Conservation (phyloP, 257 asterid species). For the Nicotiana tabacum region DNA sequence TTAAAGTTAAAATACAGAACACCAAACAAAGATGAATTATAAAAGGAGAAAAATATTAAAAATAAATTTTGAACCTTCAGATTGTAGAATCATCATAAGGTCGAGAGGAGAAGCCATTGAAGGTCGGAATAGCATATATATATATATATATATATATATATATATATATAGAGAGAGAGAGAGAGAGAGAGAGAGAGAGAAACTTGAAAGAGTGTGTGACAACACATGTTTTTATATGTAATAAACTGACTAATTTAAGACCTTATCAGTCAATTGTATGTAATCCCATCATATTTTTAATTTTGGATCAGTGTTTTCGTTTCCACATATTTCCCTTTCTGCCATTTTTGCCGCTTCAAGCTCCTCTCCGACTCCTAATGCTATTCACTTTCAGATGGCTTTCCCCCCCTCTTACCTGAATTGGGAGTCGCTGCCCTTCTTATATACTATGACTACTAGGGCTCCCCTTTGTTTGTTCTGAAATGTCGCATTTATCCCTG, state of each 20-base stretch:
- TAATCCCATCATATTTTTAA: neutral
- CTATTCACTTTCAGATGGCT: neutral
- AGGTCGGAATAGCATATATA: neutral
- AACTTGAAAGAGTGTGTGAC: too few relatives aligned
- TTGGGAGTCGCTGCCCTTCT: neutral
- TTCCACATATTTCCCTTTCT: slow-evolving; percentile 3
- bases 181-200: slow-evolving; percentile 9
- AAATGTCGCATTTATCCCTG: neutral
- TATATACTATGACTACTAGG: neutral
- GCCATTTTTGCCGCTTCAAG: slow-evolving; percentile 14
- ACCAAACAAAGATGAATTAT: neutral
- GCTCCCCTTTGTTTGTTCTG: neutral
- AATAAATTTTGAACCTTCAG: neutral
- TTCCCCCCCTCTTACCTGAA: neutral
- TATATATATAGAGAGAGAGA: neutral
- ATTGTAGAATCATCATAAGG: slow-evolving; percentile 15
- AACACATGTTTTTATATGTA: too few relatives aligned
- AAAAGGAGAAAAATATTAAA: neutral
- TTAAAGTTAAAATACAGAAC: neutral
- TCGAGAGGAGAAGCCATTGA: neutral
- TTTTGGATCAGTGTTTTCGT: slow-evolving; percentile 14
- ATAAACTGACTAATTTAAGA: too few relatives aligned
- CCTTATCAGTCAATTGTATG: too few relatives aligned
- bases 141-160: too few relatives aligned
- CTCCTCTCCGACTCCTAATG: neutral